Conservation (phyloP, 441 rosid species). For the Rhodomyrtus psidioides region DNA sequence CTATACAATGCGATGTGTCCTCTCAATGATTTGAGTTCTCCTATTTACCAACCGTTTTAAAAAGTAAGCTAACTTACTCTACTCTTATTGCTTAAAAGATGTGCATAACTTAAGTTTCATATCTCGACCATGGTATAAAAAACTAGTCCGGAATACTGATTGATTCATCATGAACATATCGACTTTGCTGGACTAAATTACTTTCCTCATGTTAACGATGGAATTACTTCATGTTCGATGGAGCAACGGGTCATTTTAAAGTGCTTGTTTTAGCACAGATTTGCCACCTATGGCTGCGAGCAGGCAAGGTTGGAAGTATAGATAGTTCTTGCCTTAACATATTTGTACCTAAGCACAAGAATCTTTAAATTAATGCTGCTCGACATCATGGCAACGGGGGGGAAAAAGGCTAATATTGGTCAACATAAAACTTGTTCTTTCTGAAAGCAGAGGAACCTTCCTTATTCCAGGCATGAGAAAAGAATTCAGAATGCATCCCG, state of each 20-base stretch:
- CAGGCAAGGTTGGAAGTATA: not conserved
- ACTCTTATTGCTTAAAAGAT: not conserved
- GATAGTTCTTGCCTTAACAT: not conserved
- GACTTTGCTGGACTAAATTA: not conserved
- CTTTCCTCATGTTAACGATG: not conserved
- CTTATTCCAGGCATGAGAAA: constrained; percentile 26
- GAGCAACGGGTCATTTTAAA: not conserved
- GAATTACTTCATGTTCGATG: not conserved
- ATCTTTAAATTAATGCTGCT: not conserved
- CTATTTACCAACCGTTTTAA: not conserved
- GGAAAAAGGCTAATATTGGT: not conserved
- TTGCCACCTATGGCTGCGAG: not conserved
- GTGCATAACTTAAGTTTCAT: not conserved
- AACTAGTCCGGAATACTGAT: not conserved
- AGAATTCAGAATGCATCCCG: constrained; percentile 15
- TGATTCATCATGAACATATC: not conserved
- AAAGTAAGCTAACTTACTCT: not conserved
- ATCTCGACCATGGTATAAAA: not conserved
- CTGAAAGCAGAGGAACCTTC: not conserved
- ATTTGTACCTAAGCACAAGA: not conserved
- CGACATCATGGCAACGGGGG: not conserved
- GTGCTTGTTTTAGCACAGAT: not conserved
- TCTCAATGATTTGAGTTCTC: not conserved
- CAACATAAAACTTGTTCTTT: not conserved
- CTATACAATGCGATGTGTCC: not conserved